Evolutionary conservation across 2,329 filamentous ascomycete genomes (phyloP), one percentile per base, ranked within the genome.

Genomic region (Lachnellula subtilissima): DNA sequence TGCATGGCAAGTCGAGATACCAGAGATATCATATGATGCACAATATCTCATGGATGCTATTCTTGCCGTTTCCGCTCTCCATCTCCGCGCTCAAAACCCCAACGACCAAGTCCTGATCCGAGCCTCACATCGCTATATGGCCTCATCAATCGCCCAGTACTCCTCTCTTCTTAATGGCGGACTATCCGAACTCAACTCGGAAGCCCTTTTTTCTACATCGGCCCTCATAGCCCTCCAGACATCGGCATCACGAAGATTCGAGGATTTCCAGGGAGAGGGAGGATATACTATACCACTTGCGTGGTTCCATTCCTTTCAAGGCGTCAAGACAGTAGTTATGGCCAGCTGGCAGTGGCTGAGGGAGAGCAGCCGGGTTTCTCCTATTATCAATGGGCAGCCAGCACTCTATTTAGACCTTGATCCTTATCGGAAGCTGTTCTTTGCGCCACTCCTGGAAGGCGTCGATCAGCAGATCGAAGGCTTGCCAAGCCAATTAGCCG

Each of bases 221-320:
- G 76, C 83, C 2, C 73, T 87, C 63, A 83, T 91, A 67, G 75
- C 87, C 65, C 84, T 90, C 69, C 77, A 91, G 69, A 75, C 87
- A 62, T 79, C 83, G 28, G 76, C 88, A 42, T 77, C 83, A 49
- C 74, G 87, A 63, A 77, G 85, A 56, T 86, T 86, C 59, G 77
- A 78, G 56, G 80, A 83, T 50, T 81, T 84, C 54, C 81, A 84
- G 51, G 66, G 67, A 3, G 71, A 72, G 48, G 73, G 75, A 46
- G 74, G 73, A 40, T 87, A 87, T 65, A 74, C 75, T 17, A 70
- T 85, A n/a, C 84, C 84, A 0, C 70, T 86, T 45, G 77, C 81
- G 3, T 86, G 82, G 83, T 86, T 87, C 58, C 83, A 86, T 65
- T 80, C 84, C 4, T 86, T 85, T 64, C 84, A 86, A 64, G 84